Percentiles rank a stretch among this genome's conserved stretches.
phyloP scores from a whole-genome alignment of 1,284 basidiomycete species.

The Ceratobasidium sp. region DNA sequence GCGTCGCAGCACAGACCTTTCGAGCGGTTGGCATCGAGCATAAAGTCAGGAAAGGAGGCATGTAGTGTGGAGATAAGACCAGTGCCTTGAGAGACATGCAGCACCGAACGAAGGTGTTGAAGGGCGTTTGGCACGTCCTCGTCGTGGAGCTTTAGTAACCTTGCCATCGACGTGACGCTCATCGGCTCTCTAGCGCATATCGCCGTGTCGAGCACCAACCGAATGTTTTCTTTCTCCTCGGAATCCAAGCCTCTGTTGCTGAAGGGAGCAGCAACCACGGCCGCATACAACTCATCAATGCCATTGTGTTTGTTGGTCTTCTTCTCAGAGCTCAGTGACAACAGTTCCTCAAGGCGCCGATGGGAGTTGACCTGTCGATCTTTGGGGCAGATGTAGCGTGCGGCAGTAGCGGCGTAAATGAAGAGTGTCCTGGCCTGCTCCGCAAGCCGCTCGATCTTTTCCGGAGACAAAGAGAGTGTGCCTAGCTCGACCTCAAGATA shows the following conservation, averaged over 20 bases:
- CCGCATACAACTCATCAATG: background rate
- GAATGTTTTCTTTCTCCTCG: background rate
- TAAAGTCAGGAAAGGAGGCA: constrained; percentile 1
- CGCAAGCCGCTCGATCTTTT: constrained; percentile 26
- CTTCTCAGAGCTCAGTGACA: background rate
- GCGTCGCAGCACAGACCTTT: background rate
- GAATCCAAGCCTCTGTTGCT: background rate
- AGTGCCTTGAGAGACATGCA: background rate
- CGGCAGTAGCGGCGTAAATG: constrained; percentile 34
- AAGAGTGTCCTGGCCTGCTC: constrained; percentile 30
- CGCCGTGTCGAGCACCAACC: background rate
- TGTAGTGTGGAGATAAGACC: background rate
- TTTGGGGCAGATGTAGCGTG: background rate
- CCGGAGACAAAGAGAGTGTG: background rate
- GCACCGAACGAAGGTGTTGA: background rate
- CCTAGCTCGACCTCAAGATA: constrained; percentile 25
- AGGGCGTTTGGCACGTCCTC: background rate
- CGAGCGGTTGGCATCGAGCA: background rate
- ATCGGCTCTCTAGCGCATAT: constrained; percentile 8
- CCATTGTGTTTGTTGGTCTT: background rate
- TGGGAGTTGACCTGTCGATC: background rate
- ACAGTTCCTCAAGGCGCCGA: background rate
- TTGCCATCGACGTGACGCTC: background rate
- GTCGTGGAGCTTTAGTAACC: background rate
- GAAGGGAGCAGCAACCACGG: background rate